Base-by-base conservation (phyloP, 2,329 filamentous ascomycete species). In the Pseudopithomyces maydicus region DNA sequence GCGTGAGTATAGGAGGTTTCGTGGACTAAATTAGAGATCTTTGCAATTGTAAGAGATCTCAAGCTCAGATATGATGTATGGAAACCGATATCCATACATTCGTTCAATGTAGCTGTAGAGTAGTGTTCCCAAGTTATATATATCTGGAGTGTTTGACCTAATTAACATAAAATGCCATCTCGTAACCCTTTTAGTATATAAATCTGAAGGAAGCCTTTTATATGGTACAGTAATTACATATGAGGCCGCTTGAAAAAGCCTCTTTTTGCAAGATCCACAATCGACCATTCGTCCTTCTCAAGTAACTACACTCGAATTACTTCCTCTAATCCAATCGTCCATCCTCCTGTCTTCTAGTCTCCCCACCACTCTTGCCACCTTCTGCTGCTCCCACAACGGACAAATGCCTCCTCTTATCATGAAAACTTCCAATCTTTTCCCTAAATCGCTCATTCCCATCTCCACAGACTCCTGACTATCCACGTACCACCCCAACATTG, bases 1-100 rank as follows among this genome's bases (percentile, higher is more conserved):
- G 43, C 20, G 38, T 12, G 53, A 57, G 45, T 66, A 65, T 38
- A n/a, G n/a, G n/a, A n/a, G n/a, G n/a, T n/a, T n/a, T n/a, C n/a
- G n/a, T n/a, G n/a, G n/a, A n/a, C n/a, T n/a, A n/a, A n/a, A n/a
- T n/a, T n/a, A n/a, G n/a, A n/a, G n/a, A n/a, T n/a, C n/a, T n/a
- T n/a, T n/a, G n/a, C n/a, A n/a, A n/a, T n/a, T n/a, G n/a, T n/a
- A n/a, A n/a, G n/a, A n/a, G n/a, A n/a, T n/a, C n/a, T n/a, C n/a
- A n/a, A n/a, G n/a, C n/a, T n/a, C n/a, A n/a, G n/a, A n/a, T n/a
- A n/a, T n/a, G n/a, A n/a, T n/a, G n/a, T n/a, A n/a, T n/a, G n/a
- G n/a, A n/a, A n/a, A n/a, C n/a, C n/a, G n/a, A n/a, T n/a, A n/a
- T n/a, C n/a, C n/a, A n/a, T n/a, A n/a, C n/a, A n/a, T n/a, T n/a